phyloP scores from a whole-genome alignment of 2,329 filamentous ascomycete genomes.

The Blumeriella jaapii region DNA sequence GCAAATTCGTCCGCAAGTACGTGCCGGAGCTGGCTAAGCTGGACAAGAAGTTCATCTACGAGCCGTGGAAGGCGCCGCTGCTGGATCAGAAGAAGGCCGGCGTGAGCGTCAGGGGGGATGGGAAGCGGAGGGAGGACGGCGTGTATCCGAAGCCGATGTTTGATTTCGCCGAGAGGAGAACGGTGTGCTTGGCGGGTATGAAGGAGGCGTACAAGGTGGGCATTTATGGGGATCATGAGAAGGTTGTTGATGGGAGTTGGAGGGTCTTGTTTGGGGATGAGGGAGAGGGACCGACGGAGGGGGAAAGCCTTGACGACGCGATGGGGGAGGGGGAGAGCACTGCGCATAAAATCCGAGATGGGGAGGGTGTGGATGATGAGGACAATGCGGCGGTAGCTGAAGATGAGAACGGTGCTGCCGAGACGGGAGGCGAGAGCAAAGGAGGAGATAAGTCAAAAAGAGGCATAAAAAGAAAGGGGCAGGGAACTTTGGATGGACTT shows the following conservation, averaged over 20 bases:
- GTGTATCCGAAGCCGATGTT: constrained; percentile 69
- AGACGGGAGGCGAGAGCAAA: constrained; percentile 8
- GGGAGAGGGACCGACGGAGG: constrained; percentile 23
- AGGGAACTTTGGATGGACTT: constrained; percentile 18
- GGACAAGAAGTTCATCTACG: constrained; percentile 62
- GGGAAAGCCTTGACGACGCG: constrained; percentile 11
- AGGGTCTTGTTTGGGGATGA: constrained; percentile 34
- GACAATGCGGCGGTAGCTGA: constrained; percentile 12
- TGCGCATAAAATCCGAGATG: constrained; percentile 5
- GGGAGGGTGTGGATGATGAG: constrained; percentile 5
- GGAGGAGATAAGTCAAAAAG: constrained; percentile 6
- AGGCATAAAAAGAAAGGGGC: constrained; percentile 12
- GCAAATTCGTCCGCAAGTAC: constrained; percentile 50
- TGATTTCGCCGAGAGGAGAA: constrained; percentile 53
- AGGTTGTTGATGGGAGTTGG: constrained; percentile 50
- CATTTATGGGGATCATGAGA: constrained; percentile 50
- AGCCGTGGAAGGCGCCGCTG: constrained; percentile 65
- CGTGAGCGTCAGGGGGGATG: constrained; percentile 47
- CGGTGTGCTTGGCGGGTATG: constrained; percentile 53
- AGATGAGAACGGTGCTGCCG: constrained; percentile 1
- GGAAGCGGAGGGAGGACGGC: constrained; percentile 33
- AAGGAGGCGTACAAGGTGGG: constrained; percentile 58
- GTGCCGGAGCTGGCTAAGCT: constrained; percentile 54
- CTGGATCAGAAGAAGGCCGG: constrained; percentile 58
- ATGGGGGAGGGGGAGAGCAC: constrained; percentile 6